Conservation (phyloP, 106 monocot species). For the Dioscorea alata region DNA sequence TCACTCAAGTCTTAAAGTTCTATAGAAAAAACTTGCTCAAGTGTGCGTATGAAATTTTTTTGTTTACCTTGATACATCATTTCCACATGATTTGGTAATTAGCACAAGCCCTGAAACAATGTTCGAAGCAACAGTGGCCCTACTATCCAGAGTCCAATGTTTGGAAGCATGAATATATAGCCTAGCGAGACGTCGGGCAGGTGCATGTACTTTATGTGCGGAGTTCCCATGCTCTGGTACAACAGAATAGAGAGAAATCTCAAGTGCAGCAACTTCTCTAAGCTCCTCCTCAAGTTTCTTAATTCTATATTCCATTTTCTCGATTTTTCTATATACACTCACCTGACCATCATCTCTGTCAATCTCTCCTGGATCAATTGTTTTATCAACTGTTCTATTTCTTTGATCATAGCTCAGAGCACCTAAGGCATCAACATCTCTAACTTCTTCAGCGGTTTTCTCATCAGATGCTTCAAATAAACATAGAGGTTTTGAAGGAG, state of each 20-base stretch:
- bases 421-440: conserved; percentile 56
- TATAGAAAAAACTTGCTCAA: neutral
- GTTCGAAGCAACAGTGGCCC: conserved; percentile 81
- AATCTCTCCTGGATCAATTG: conserved; percentile 64
- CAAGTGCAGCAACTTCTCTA: conserved; percentile 93
- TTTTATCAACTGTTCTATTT: conserved; percentile 71
- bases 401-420: conserved; percentile 42
- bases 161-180: conserved; percentile 87
- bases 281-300: conserved; percentile 89
- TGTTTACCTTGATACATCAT: conserved; percentile 87
- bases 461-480: conserved; percentile 74
- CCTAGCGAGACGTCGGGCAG: conserved; percentile 89
- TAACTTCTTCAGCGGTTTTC: conserved; percentile 51
- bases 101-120: conserved; percentile 81
- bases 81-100: conserved; percentile 83
- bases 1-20: neutral
- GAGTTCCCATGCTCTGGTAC: conserved; percentile 93
- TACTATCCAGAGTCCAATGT: conserved; percentile 58
- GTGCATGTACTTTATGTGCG: conserved; percentile 90
- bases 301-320: conserved; percentile 71
- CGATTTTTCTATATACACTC: conserved; percentile 43
- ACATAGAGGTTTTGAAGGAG: conserved; percentile 35
- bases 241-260: conserved; percentile 94
- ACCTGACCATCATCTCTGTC: conserved; percentile 29
- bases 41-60: neutral